Evolutionary conservation across 257 asterid genomes (phyloP).

Genomic region (Euphrasia confusa): DNA sequence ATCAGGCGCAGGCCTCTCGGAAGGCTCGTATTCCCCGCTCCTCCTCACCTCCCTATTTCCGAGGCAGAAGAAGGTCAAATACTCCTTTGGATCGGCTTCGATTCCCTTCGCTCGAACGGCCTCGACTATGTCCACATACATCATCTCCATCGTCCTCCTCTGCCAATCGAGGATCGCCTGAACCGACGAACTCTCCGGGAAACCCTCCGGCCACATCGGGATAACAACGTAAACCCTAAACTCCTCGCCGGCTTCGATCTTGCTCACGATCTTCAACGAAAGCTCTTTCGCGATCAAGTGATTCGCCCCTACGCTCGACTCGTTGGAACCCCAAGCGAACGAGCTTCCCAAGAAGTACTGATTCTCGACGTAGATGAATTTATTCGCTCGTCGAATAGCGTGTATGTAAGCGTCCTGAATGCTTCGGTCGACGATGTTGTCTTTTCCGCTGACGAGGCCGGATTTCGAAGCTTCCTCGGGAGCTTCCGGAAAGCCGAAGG

Average conservation of each 20-base stretch:
- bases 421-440: conserved; percentile 62
- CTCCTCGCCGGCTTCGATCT: conserved; percentile 57
- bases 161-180: conserved; percentile 75
- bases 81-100: conserved; percentile 56
- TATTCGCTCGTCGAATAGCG: conserved; percentile 63
- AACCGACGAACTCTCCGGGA: conserved; percentile 44
- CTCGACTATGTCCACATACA: conserved; percentile 50
- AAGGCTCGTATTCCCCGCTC: conserved; percentile 50
- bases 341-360: conserved; percentile 77
- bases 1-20: conserved; percentile 40
- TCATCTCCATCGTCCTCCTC: conserved; percentile 66
- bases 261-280: conserved; percentile 55
- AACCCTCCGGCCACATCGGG: conserved; percentile 90
- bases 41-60: conserved; percentile 63
- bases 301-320: conserved; percentile 47
- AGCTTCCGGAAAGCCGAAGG: conserved; percentile 60
- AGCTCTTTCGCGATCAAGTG: conserved; percentile 62
- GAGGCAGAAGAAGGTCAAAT: conserved; percentile 62
- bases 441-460: conserved; percentile 68
- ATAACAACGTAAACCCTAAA: conserved; percentile 54
- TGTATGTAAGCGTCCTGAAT: conserved; percentile 70
- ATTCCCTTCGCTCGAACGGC: conserved; percentile 53
- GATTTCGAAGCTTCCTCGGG: conserved; percentile 61
- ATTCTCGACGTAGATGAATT: conserved; percentile 62
- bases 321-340: conserved; percentile 50